A percentile compares a stretch with the other conserved stretches of the same genome.
These are phyloP conservation scores for Tylopilus plumbeoviolaceoides DNA, from an alignment of 768 basidiomycete species.

Conservation along the genomic window DNA sequence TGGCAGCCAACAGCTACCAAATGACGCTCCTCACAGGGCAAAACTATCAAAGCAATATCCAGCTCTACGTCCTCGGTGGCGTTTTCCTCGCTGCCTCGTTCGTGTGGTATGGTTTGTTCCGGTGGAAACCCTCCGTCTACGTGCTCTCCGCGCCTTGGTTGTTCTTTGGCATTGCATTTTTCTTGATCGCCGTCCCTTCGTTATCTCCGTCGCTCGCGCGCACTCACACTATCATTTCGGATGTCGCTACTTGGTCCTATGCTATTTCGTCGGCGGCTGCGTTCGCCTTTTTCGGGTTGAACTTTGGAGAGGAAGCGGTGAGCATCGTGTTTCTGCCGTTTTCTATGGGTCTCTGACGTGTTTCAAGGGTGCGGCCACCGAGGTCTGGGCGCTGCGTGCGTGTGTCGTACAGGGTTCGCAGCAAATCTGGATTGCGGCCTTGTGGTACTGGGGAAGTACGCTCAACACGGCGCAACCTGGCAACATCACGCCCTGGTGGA, in stretches of 20 bases:
- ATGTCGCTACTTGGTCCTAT: slow-evolving; percentile 85
- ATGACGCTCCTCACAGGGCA: slow-evolving; percentile 86
- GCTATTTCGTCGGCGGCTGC: slow-evolving; percentile 90
- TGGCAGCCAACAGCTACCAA: slow-evolving; percentile 92
- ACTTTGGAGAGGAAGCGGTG: slow-evolving; percentile 96
- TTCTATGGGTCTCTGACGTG: slow-evolving; percentile 5
- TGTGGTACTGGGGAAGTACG: slow-evolving; percentile 94
- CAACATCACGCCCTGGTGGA: slow-evolving; percentile 77
- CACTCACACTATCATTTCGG: slow-evolving; percentile 65
- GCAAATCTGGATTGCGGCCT: slow-evolving; percentile 91
- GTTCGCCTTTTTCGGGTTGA: slow-evolving; percentile 91
- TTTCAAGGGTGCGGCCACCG: slow-evolving; percentile 81
- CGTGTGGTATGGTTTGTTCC: slow-evolving; percentile 89
- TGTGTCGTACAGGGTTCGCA: slow-evolving; percentile 94
- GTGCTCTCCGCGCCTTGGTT: slow-evolving; percentile 86
- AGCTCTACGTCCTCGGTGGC: slow-evolving; percentile 86
- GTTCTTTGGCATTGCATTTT: slow-evolving; percentile 88
- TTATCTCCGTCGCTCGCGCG: slow-evolving; percentile 53
- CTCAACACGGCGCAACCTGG: slow-evolving; percentile 53
- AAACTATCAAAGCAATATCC: slow-evolving; percentile 74
- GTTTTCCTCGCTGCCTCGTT: slow-evolving; percentile 83
- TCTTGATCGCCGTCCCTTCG: slow-evolving; percentile 86
- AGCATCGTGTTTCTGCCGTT: slow-evolving; percentile 17
- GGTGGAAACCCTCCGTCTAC: slow-evolving; percentile 83
- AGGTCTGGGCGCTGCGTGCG: slow-evolving; percentile 89